These are phyloP conservation scores for Lepidopterella palustris DNA, from an alignment of 495 filamentous ascomycete genomes.

Conservation along the genomic window DNA sequence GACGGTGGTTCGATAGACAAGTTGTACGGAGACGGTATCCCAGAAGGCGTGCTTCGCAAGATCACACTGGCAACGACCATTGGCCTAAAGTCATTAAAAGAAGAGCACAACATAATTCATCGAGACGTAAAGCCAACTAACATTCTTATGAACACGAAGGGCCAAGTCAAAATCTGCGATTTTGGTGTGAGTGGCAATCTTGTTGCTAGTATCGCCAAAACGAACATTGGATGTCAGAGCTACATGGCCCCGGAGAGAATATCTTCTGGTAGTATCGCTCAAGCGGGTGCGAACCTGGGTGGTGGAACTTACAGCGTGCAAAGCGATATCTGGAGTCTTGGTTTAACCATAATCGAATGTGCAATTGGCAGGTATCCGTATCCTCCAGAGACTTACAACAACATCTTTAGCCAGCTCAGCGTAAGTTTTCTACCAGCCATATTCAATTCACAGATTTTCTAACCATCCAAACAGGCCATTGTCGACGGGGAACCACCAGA, in stretches of 20 bases:
- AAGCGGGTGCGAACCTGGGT: constrained; percentile 59
- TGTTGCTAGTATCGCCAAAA: constrained; percentile 95
- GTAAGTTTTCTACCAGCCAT: constrained; percentile 51
- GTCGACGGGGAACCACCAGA: constrained; percentile 91
- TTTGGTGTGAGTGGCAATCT: constrained; percentile 97
- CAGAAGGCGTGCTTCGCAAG: constrained; percentile 82
- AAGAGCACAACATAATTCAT: constrained; percentile 99
- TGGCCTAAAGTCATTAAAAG: constrained; percentile 88
- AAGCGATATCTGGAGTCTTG: constrained; percentile 96
- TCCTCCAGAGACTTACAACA: constrained; percentile 95
- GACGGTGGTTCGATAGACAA: constrained; percentile 99
- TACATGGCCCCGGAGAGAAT: constrained; percentile 99
- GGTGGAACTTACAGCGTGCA: constrained; percentile 94
- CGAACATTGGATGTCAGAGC: constrained; percentile 98
- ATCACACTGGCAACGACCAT: constrained; percentile 85
- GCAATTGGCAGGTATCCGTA: constrained; percentile 94
- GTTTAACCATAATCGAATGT: constrained; percentile 93
- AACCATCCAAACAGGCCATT: constrained; percentile 62
- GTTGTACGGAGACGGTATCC: constrained; percentile 86
- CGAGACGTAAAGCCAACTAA: constrained; percentile 98
- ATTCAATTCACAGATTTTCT: constrained; percentile 2
- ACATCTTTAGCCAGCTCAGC: constrained; percentile 95
- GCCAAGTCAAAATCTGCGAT: constrained; percentile 97
- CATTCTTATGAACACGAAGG: constrained; percentile 81
- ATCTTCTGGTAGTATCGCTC: constrained; percentile 72